Conservation (phyloP, 129 eudicot species). For the Pseudognaphalium luteoalbum region DNA sequence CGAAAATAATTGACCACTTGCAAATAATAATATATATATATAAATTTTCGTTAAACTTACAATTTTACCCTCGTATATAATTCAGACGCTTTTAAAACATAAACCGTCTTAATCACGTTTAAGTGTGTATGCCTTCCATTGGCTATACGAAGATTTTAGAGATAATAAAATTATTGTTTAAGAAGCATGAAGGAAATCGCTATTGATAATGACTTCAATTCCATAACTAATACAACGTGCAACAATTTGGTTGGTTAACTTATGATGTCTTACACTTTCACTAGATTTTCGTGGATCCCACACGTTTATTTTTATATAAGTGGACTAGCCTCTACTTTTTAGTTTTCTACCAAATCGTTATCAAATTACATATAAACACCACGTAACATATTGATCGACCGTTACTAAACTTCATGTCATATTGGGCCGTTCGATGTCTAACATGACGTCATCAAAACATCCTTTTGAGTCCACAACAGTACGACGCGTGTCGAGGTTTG, state of each 20-base stretch:
- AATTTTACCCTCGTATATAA: no score
- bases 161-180: neutral
- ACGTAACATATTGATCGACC: slow-evolving; percentile 8
- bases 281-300: slow-evolving; percentile 2
- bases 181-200: neutral
- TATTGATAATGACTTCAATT: neutral
- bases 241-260: neutral
- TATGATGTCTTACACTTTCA: slow-evolving; percentile 1
- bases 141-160: neutral
- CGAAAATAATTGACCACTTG: no score
- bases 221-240: neutral
- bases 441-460: neutral
- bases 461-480: neutral
- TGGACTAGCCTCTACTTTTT: neutral
- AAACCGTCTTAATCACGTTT: no score
- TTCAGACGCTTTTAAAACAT: no score
- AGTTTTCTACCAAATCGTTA: neutral
- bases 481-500: neutral
- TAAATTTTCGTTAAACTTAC: no score
- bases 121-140: no score
- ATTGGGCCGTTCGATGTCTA: neutral
- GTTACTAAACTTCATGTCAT: neutral
- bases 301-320: neutral
- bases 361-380: neutral
- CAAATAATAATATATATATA: no score